A percentile compares a stretch with the other conserved stretches of the same genome.
These are phyloP conservation scores for Trypanosoma caninum DNA, from an alignment of 208 protist species.

Conservation along the genomic window DNA sequence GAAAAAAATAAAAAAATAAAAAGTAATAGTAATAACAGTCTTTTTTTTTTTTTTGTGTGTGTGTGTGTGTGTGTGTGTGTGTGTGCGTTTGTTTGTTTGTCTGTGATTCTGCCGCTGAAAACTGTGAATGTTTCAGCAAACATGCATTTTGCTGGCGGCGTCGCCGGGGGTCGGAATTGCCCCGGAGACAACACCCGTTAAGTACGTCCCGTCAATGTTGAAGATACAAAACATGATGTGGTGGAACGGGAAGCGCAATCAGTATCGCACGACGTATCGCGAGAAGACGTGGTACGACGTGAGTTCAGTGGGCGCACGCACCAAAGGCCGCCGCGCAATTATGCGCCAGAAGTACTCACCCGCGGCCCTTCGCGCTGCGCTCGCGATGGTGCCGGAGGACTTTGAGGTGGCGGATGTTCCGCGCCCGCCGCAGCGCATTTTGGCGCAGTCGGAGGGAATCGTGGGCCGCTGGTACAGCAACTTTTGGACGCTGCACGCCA, in stretches of 20 bases:
- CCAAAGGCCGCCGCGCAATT: slow-evolving; percentile 51
- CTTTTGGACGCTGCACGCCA: slow-evolving; percentile 89
- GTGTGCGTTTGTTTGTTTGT: background rate
- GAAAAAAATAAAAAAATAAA: too few relatives aligned
- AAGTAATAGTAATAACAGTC: too few relatives aligned
- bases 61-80: slow-evolving; percentile 1
- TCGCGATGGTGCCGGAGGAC: slow-evolving; percentile 71
- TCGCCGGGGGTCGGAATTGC: slow-evolving; percentile 81
- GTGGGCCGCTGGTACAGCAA: slow-evolving; percentile 91
- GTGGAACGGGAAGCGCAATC: slow-evolving; percentile 61
- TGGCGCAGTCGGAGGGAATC: slow-evolving; percentile 80
- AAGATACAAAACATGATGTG: slow-evolving; percentile 82
- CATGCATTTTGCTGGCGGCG: slow-evolving; percentile 38
- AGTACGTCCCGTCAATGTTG: slow-evolving; percentile 88
- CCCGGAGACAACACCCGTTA: slow-evolving; percentile 87
- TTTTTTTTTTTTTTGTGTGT: background rate
- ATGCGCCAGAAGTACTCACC: slow-evolving; percentile 78
- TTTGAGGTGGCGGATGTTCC: slow-evolving; percentile 83
- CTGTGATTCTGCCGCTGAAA: too few relatives aligned
- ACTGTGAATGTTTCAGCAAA: slow-evolving; percentile 44
- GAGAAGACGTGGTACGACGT: slow-evolving; percentile 83
- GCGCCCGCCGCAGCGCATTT: slow-evolving; percentile 82
- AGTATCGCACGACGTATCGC: slow-evolving; percentile 68
- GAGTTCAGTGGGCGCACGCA: slow-evolving; percentile 42
- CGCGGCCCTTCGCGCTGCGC: slow-evolving; percentile 59